These are phyloP conservation scores for Hondaea fermentalgiana DNA, from an alignment of 108 stramenopile genomes.

Conservation along the genomic window DNA sequence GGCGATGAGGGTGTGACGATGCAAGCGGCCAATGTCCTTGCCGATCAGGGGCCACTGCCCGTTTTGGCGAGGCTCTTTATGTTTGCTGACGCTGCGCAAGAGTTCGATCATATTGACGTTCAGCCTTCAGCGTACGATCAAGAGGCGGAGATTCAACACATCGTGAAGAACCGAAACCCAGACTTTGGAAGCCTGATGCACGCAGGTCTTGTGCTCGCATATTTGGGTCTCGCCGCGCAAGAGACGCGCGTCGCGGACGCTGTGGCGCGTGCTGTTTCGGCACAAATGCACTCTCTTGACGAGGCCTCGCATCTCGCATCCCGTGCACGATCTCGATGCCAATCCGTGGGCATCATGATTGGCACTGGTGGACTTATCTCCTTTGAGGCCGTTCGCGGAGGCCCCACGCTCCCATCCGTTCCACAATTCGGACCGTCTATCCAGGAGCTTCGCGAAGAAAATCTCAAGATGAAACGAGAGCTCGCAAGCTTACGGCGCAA, in stretches of 20 bases:
- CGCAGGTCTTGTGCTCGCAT: background rate
- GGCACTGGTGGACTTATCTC: background rate
- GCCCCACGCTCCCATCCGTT: background rate
- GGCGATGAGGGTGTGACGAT: background rate
- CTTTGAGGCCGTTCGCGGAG: background rate
- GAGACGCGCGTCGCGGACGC: background rate
- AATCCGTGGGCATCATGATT: background rate
- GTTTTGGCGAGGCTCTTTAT: background rate
- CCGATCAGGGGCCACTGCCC: background rate
- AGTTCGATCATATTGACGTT: background rate
- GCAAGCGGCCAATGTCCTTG: background rate
- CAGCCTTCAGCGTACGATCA: background rate
- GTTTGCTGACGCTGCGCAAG: constrained; percentile 10
- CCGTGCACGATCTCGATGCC: background rate
- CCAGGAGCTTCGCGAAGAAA: background rate
- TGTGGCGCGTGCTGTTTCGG: background rate
- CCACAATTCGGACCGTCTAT: background rate
- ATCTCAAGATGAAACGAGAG: background rate
- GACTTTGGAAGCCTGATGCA: background rate
- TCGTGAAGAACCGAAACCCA: background rate
- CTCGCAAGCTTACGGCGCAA: background rate
- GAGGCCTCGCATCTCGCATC: background rate
- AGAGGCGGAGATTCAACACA: background rate
- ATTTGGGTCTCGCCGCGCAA: background rate
- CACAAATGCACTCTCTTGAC: background rate